These are phyloP conservation scores for Polymyxa betae DNA, from an alignment of 208 protist genomes.

Conservation along the genomic window DNA sequence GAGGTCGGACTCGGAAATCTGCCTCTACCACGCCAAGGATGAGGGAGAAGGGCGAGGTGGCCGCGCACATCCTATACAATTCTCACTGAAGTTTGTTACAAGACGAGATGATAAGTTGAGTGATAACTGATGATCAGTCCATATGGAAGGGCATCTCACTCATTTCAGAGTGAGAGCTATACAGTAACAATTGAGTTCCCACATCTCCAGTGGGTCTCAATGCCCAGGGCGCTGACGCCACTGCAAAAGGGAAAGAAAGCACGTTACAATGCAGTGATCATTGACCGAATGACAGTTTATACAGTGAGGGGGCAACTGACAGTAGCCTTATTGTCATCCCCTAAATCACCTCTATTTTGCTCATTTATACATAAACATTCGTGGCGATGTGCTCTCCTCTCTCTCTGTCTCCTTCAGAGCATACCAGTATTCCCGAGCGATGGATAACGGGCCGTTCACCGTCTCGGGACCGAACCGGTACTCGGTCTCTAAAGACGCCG, in stretches of 20 bases:
- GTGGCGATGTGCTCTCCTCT: neutral
- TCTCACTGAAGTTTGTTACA: too few relatives aligned
- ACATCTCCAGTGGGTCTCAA: too few relatives aligned
- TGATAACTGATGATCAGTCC: too few relatives aligned
- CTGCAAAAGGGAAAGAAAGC: neutral
- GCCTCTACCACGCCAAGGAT: too few relatives aligned
- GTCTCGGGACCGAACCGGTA: neutral
- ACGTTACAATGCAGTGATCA: neutral
- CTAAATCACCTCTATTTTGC: neutral
- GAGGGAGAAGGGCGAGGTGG: too few relatives aligned
- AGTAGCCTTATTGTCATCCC: neutral
- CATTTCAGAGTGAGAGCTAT: too few relatives aligned
- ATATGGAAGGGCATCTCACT: too few relatives aligned
- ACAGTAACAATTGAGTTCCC: too few relatives aligned
- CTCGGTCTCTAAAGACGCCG: neutral
- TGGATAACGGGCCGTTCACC: neutral
- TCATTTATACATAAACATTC: slow-evolving; percentile 33
- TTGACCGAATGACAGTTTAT: too few relatives aligned
- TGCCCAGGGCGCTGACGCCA: neutral
- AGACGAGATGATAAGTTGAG: too few relatives aligned
- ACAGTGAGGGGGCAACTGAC: neutral
- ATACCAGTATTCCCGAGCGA: slow-evolving; percentile 46
- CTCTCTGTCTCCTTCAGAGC: neutral
- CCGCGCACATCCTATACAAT: too few relatives aligned
- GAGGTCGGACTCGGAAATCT: too few relatives aligned